A percentile compares a stretch with the other conserved stretches of the same genome.
Evolutionary conservation across 176 grass and related monocot species (phyloP).

Genomic region (Bothriochloa decipiens): DNA sequence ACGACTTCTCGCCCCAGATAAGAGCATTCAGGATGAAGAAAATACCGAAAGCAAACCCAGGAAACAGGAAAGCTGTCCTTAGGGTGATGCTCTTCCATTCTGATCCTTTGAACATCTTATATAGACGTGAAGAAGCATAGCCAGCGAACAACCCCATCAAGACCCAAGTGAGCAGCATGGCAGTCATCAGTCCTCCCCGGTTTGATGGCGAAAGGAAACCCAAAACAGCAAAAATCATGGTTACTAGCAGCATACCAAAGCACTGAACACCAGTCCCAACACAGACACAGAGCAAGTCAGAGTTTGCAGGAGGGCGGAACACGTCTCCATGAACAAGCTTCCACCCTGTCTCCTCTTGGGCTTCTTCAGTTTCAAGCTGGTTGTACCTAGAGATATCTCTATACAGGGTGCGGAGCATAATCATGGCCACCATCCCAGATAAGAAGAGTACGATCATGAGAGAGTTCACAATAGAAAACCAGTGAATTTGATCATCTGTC

Average conservation of each 20-base stretch:
- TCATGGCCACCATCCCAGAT: constrained; percentile 75
- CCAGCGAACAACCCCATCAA: constrained; percentile 71
- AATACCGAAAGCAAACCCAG: constrained; percentile 56
- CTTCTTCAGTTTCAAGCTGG: constrained; percentile 72
- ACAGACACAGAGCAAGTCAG: constrained; percentile 60
- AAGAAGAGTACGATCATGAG: constrained; percentile 74
- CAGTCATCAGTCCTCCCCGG: constrained; percentile 67
- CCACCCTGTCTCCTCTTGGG: constrained; percentile 73
- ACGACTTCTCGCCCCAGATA: constrained; percentile 71
- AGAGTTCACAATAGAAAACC: constrained; percentile 75
- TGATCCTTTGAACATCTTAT: constrained; percentile 76
- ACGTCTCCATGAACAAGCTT: constrained; percentile 75
- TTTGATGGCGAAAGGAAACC: constrained; percentile 77
- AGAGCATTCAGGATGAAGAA: constrained; percentile 74
- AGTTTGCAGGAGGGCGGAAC: constrained; percentile 60
- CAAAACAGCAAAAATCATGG: constrained; percentile 69
- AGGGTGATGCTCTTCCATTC: constrained; percentile 74
- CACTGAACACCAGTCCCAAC: constrained; percentile 68
- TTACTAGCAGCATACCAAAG: constrained; percentile 69
- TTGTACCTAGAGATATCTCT: constrained; percentile 70
- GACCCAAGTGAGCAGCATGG: constrained; percentile 67
- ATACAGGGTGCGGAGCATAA: constrained; percentile 71
- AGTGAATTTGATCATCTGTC: constrained; percentile 73
- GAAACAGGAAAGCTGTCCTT: constrained; percentile 55
- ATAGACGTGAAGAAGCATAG: constrained; percentile 63